Evolutionary conservation across 1,284 basidiomycete genomes (phyloP).

Genomic region (Ceratobasidium sp.): DNA sequence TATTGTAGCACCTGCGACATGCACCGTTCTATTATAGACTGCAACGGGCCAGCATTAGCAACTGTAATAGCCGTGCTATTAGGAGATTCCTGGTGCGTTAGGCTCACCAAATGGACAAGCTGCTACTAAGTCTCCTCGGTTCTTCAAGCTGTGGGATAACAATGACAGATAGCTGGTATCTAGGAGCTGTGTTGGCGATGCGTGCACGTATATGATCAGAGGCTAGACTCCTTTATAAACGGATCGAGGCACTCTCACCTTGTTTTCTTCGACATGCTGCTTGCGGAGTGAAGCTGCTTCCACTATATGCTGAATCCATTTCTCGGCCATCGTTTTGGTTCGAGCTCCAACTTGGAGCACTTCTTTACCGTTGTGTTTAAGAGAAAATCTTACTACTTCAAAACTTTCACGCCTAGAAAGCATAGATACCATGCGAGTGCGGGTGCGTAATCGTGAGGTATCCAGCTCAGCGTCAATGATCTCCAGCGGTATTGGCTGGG

Average conservation of each 20-base stretch:
- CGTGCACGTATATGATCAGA: not conserved
- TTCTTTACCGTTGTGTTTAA: slow-evolving; percentile 57
- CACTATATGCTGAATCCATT: slow-evolving; percentile 64
- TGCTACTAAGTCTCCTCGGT: slow-evolving; percentile 60
- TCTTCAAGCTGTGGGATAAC: slow-evolving; percentile 45
- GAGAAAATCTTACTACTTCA: slow-evolving; percentile 73
- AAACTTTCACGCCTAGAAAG: slow-evolving; percentile 56
- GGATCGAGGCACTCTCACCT: slow-evolving; percentile 57
- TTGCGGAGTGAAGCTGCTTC: slow-evolving; percentile 66
- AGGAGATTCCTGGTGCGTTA: not conserved
- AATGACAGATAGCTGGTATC: slow-evolving; percentile 44
- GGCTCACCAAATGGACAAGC: slow-evolving; percentile 67
- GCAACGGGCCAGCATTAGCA: slow-evolving; percentile 16
- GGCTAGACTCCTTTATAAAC: no score
- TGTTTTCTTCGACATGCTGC: slow-evolving; percentile 68
- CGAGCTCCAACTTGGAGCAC: slow-evolving; percentile 23
- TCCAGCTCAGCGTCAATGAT: slow-evolving; percentile 19
- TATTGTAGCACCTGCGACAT: slow-evolving; percentile 65
- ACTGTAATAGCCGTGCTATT: slow-evolving; percentile 12
- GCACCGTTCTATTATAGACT: slow-evolving; percentile 59
- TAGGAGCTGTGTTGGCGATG: not conserved
- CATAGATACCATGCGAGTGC: slow-evolving; percentile 76
- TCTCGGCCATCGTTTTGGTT: slow-evolving; percentile 46
- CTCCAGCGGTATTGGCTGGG: slow-evolving; percentile 24
- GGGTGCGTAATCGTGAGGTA: slow-evolving; percentile 18